Conservation (phyloP, 2,329 filamentous ascomycete species). For the Ophiosphaerella narmari region DNA sequence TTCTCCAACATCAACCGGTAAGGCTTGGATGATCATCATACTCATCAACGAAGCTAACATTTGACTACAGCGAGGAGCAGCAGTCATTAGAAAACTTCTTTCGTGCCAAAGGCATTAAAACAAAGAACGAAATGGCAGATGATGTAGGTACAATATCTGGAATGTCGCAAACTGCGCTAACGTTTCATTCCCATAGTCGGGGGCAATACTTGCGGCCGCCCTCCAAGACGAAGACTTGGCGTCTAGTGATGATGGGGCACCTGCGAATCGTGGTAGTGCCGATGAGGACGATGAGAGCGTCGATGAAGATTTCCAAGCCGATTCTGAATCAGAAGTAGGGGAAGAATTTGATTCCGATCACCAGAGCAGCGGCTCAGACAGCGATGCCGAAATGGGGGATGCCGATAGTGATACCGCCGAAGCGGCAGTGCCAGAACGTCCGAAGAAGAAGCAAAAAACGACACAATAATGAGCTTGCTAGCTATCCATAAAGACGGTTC, state of each 20-base stretch:
- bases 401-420: constrained; percentile 60
- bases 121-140: constrained; percentile 98
- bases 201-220: constrained; percentile 73
- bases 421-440: constrained; percentile 59
- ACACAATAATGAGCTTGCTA: constrained; percentile 28
- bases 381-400: constrained; percentile 67
- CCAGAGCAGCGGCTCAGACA: constrained; percentile 77
- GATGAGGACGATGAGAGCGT: constrained; percentile 95
- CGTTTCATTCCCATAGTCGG: constrained; percentile 48
- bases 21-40: constrained; percentile 15
- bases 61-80: constrained; percentile 73
- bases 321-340: constrained; percentile 91
- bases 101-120: constrained; percentile 90
- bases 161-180: constrained; percentile 24
- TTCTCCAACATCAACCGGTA: constrained; percentile 98
- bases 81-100: constrained; percentile 97
- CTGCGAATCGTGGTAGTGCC: constrained; percentile 81
- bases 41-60: constrained; percentile 24
- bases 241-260: constrained; percentile 75
- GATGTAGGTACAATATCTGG: constrained; percentile 65
- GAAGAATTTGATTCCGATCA: constrained; percentile 95
- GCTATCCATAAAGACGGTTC: neutral
- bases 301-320: constrained; percentile 93
- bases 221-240: constrained; percentile 83
- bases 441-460: constrained; percentile 68